phyloP scores from a whole-genome alignment of 208 protist genomes.

The Leishmania major region DNA sequence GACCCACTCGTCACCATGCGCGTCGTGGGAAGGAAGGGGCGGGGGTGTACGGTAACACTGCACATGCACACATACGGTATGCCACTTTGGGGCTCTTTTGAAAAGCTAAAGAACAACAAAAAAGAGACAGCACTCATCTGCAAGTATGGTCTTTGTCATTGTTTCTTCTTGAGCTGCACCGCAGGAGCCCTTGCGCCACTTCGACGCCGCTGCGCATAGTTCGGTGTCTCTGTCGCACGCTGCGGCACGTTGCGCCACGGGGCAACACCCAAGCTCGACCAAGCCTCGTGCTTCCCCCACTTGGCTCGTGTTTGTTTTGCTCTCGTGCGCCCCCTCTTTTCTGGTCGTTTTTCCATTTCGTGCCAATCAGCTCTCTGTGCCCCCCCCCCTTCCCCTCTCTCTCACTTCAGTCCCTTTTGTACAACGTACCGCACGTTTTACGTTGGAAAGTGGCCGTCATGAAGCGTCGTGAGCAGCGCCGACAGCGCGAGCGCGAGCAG shows the following conservation, averaged over 20 bases:
- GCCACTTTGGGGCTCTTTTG: not conserved
- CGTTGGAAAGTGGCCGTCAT: conserved; percentile 26
- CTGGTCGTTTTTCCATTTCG: not conserved
- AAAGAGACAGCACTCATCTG: too few species aligned
- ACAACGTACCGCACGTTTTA: not conserved
- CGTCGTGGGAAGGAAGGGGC: not conserved
- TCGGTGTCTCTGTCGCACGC: not conserved
- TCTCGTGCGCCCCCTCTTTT: not conserved
- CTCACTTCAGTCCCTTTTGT: not conserved
- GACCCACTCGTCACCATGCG: not conserved
- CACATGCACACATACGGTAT: not conserved
- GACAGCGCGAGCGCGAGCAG: conserved; percentile 71
- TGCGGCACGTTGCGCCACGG: not conserved
- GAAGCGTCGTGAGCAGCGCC: conserved; percentile 63
- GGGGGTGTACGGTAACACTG: not conserved
- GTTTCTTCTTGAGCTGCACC: not conserved
- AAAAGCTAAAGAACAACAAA: not conserved
- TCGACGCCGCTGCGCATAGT: not conserved
- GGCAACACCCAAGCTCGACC: not conserved
- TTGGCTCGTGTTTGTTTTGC: not conserved
- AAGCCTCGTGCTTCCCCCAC: not conserved
- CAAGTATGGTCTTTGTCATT: not conserved
- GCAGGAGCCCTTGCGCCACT: not conserved
- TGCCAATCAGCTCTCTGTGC: not conserved
- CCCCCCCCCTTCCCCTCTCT: not conserved